These are phyloP conservation scores for Penstemon barbatus DNA, from an alignment of 257 asterid species.

Conservation along the genomic window DNA sequence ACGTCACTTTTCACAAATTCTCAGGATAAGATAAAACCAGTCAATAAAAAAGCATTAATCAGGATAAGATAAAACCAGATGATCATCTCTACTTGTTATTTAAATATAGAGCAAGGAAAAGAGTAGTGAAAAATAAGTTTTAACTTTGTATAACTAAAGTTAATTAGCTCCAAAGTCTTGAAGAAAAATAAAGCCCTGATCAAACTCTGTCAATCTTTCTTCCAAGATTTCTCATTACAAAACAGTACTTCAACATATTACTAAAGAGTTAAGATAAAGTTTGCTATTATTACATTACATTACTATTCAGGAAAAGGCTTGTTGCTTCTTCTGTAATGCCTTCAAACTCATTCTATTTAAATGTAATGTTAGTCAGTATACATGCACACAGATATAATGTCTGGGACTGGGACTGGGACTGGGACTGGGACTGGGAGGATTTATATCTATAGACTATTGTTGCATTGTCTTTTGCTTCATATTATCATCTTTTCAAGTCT, in stretches of 20 bases:
- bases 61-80: background rate
- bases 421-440: conserved; percentile 7
- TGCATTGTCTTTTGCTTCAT: conserved; percentile 39
- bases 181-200: conserved; percentile 10
- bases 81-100: background rate
- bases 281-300: conserved; percentile 30
- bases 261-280: conserved; percentile 69
- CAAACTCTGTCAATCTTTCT: conserved; percentile 43
- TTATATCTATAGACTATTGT: conserved; percentile 19
- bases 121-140: conserved; percentile 17
- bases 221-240: conserved; percentile 51
- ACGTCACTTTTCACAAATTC: conserved; percentile 13
- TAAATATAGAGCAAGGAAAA: background rate
- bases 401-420: conserved; percentile 26
- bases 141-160: conserved; percentile 11
- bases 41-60: background rate
- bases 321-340: conserved; percentile 45
- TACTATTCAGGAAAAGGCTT: conserved; percentile 38
- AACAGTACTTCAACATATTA: conserved; percentile 27
- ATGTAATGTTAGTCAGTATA: conserved; percentile 20
- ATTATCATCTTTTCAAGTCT: conserved; percentile 35
- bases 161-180: conserved; percentile 20
- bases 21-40: background rate
- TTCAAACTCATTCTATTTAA: conserved; percentile 44
- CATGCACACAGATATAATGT: conserved; percentile 36